phyloP scores from a whole-genome alignment of 2,329 filamentous ascomycete species.

The Penicillium brasilianum region DNA sequence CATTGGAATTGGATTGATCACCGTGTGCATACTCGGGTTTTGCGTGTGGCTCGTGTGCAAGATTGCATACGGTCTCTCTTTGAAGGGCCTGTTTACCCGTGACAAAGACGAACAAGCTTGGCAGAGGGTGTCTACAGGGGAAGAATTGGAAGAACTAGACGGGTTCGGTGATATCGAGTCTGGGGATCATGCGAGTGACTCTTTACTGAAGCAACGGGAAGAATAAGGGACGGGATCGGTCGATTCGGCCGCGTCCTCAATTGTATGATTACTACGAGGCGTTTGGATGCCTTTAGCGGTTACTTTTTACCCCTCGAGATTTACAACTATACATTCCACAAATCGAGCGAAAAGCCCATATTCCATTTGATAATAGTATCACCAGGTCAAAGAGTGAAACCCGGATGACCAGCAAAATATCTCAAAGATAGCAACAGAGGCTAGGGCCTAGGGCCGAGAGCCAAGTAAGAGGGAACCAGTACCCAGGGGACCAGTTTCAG shows the following conservation, averaged over 20 bases:
- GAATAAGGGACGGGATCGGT: background rate
- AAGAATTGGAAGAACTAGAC: conserved; percentile 14
- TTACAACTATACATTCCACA: background rate
- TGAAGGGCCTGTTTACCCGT: background rate
- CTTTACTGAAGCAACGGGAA: conserved; percentile 6
- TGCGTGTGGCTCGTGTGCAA: conserved; percentile 11
- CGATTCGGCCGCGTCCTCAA: background rate
- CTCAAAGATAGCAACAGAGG: background rate
- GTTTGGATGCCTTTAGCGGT: background rate
- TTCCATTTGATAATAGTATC: background rate
- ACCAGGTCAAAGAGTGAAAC: conserved; percentile 20
- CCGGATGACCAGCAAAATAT: conserved; percentile 1
- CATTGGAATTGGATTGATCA: conserved; percentile 13
- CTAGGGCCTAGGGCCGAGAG: too few relatives aligned
- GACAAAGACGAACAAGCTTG: background rate
- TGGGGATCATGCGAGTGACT: conserved; percentile 3
- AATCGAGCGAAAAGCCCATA: background rate
- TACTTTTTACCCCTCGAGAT: background rate
- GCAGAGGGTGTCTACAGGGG: background rate
- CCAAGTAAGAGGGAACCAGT: background rate
- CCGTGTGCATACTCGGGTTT: conserved; percentile 3
- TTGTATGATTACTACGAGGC: background rate
- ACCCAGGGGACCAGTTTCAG: background rate
- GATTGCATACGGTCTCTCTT: background rate
- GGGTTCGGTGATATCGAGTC: conserved; percentile 12